phyloP scores from a whole-genome alignment of 768 basidiomycete genomes.

The Pleurotus tuber-regium region DNA sequence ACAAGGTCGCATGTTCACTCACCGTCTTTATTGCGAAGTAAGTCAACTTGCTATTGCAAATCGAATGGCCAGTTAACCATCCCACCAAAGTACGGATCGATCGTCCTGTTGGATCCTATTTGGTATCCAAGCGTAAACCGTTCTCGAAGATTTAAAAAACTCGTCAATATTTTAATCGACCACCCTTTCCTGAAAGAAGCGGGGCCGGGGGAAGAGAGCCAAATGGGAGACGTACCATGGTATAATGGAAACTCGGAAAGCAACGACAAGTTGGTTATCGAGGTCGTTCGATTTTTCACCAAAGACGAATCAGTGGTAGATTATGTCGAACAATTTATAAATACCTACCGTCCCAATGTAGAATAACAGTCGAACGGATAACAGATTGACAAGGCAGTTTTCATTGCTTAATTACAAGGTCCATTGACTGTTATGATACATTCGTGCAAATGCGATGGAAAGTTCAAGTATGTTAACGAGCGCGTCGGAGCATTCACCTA shows the following conservation, averaged over 20 bases:
- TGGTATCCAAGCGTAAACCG: background rate
- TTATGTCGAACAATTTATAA: background rate
- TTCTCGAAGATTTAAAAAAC: too few species aligned
- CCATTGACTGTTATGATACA: background rate
- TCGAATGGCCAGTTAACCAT: too few species aligned
- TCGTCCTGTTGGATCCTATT: background rate
- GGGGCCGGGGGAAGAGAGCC: background rate
- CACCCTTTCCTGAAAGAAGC: background rate
- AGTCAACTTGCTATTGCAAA: too few species aligned
- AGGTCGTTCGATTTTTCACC: background rate
- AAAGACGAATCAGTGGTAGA: background rate
- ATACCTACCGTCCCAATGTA: background rate
- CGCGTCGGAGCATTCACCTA: too few species aligned
- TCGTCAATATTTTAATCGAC: too few species aligned
- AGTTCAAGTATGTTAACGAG: too few species aligned
- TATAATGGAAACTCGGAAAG: background rate
- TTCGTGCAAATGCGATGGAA: background rate
- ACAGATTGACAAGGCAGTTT: background rate
- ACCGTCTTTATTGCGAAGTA: too few species aligned
- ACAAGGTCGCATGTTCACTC: too few species aligned
- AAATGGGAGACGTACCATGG: background rate
- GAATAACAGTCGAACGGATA: background rate
- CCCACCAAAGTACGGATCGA: background rate
- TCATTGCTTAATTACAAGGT: background rate
- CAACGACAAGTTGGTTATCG: background rate